Base-by-base conservation (phyloP, 305 asterid species). In the Fraxinus albicans region DNA sequence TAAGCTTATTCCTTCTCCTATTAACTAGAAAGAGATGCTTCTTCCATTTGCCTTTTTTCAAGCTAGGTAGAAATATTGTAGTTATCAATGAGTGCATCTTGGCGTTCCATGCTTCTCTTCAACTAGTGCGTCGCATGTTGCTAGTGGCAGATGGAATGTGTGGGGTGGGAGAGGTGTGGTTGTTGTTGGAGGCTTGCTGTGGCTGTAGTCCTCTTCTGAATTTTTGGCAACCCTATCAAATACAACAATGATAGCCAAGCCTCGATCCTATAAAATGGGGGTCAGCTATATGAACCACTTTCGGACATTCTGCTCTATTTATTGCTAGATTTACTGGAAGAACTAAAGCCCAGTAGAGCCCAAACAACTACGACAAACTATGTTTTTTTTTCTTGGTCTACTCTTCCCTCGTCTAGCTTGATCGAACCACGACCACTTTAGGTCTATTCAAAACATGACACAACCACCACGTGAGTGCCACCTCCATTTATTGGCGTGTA, bases 1-100 rank as follows among this genome's bases (percentile, higher is more conserved):
- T 97, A 91, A 77, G 78, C 73, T 83, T 76, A 72, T 73, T 36
- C 78, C 42, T 74, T 82, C 36, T 29, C 21, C 36, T 25, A 27
- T 10, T 67, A 27, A 67, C n/a, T 12, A 27, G 36, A 67, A 67
- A 67, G 74, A 27, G 74, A 25, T 27, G 74, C 19, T 10, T 67
- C 38, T 67, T 67, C 74, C 25, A 21, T 84, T 42, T 19, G 34
- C 36, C 86, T 19, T 77, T 60, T 53, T 74, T 53, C n/a, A 5
- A 10, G 0, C 21, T 34, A 23, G 17, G 31, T 2, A 44, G 78
- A 42, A 10, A 42, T 42, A 50, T 60, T 15, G 4, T 60, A 60
- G 9, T 60, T 60, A 19, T 25, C 13, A 65, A 65, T 65, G 35
- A 60, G 29, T 29, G 27, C 70, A 60, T 2, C 29, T 21, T 60